Conservation (phyloP, 2,329 filamentous ascomycete genomes). For the Aureobasidium namibiae region DNA sequence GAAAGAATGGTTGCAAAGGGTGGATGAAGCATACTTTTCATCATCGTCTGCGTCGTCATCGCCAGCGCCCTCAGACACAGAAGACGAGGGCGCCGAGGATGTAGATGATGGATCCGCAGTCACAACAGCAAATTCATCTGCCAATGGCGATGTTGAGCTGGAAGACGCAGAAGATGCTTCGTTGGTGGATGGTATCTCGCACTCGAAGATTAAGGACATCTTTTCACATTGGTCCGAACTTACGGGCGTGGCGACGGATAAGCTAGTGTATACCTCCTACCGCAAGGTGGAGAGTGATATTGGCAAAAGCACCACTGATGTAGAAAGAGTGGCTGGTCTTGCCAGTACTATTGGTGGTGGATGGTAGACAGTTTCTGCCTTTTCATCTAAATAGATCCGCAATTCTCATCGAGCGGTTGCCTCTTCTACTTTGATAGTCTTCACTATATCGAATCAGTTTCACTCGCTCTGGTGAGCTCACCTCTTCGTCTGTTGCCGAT, state of each 20-base stretch:
- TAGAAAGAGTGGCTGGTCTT: conserved; percentile 77
- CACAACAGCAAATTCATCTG: not conserved
- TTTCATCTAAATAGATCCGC: too few species aligned
- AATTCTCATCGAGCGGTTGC: too few species aligned
- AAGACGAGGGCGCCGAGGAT: conserved; percentile 15
- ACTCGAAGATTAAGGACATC: conserved; percentile 56
- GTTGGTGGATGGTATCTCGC: conserved; percentile 48
- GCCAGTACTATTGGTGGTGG: conserved; percentile 88
- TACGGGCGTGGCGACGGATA: conserved; percentile 63
- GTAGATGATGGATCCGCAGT: not conserved
- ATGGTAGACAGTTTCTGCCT: conserved; percentile 52
- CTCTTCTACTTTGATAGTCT: too few species aligned
- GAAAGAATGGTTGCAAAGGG: conserved; percentile 53
- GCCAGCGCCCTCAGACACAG: conserved; percentile 22
- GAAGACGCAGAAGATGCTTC: not conserved
- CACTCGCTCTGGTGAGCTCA: too few species aligned
- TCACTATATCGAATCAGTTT: too few species aligned
- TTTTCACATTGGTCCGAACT: conserved; percentile 68
- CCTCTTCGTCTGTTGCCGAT: too few species aligned
- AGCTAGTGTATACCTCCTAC: conserved; percentile 76
- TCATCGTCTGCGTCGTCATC: conserved; percentile 10
- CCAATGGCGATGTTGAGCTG: conserved; percentile 9
- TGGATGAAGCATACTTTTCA: conserved; percentile 47
- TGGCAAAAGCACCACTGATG: conserved; percentile 66
- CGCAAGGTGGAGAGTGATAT: conserved; percentile 92